phyloP scores from a whole-genome alignment of 441 rosid species.

The Geranium incanum region DNA sequence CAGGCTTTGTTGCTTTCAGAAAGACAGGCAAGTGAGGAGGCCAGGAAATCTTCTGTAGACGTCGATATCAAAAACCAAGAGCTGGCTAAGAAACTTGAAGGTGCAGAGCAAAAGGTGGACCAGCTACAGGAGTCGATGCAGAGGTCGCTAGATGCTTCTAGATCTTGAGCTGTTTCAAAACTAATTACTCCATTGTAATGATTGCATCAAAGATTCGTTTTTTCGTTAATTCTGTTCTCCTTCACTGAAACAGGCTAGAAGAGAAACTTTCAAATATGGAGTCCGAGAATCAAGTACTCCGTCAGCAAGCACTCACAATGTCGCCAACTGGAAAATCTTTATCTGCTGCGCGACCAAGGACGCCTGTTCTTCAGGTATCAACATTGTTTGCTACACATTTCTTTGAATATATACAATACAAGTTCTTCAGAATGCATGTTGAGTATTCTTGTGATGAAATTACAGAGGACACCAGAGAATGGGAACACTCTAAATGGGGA shows the following conservation, averaged over 20 bases:
- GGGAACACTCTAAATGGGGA: constrained; percentile 71
- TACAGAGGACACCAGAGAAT: constrained; percentile 87
- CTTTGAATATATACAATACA: constrained; percentile 9
- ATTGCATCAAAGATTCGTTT: not conserved
- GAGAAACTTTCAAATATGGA: constrained; percentile 95
- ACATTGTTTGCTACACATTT: constrained; percentile 2
- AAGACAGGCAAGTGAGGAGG: constrained; percentile 56
- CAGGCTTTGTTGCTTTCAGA: constrained; percentile 73
- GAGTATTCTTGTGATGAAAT: constrained; percentile 23
- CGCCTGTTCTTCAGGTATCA: constrained; percentile 64
- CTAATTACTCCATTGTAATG: not conserved
- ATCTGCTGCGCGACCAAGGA: constrained; percentile 59
- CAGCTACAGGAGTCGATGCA: constrained; percentile 97
- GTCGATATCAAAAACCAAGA: constrained; percentile 67
- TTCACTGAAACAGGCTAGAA: constrained; percentile 57
- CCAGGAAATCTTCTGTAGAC: constrained; percentile 47
- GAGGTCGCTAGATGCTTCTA: constrained; percentile 49
- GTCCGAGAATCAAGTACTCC: constrained; percentile 98
- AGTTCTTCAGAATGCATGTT: constrained; percentile 24
- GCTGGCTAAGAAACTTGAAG: constrained; percentile 72
- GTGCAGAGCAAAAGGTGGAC: constrained; percentile 60
- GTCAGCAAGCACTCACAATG: constrained; percentile 92
- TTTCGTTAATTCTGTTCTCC: constrained; percentile 20
- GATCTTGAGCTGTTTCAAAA: not conserved
- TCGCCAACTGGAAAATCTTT: constrained; percentile 88